These are phyloP conservation scores for Spergularia azorica DNA, from an alignment of 179 eudicot species.

Conservation along the genomic window DNA sequence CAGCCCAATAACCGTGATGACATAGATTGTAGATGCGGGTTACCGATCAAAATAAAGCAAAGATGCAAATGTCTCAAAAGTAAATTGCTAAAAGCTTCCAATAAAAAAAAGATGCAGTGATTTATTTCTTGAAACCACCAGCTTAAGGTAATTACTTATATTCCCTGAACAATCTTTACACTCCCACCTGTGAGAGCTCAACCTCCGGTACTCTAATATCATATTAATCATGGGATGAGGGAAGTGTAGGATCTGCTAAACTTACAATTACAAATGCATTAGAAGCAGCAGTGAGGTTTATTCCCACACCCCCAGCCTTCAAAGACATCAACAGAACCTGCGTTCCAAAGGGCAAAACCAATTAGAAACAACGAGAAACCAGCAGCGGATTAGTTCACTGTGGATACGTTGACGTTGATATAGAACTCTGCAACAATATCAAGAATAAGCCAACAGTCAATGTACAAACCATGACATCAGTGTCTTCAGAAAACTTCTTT, in stretches of 20 bases:
- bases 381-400: not conserved
- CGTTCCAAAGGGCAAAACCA: constrained; percentile 6
- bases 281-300: constrained; percentile 92
- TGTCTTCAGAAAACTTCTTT: constrained; percentile 87
- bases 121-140: not conserved
- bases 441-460: not conserved
- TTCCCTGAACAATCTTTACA: not conserved
- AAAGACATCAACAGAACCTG: constrained; percentile 94
- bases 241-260: not conserved
- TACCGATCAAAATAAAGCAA: not conserved
- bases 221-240: not conserved
- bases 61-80: no score
- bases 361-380: not conserved
- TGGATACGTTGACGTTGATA: not conserved
- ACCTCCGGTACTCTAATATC: not conserved
- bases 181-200: constrained; percentile 8
- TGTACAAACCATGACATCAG: constrained; percentile 59
- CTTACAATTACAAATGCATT: constrained; percentile 96
- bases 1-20: no score
- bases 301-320: constrained; percentile 99
- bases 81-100: no score
- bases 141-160: not conserved
- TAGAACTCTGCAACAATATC: not conserved
- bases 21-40: not conserved
- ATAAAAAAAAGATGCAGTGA: not conserved